These are phyloP conservation scores for Ploettnerulaceae sp. DNA, from an alignment of 2,329 filamentous ascomycete species.

Conservation along the genomic window DNA sequence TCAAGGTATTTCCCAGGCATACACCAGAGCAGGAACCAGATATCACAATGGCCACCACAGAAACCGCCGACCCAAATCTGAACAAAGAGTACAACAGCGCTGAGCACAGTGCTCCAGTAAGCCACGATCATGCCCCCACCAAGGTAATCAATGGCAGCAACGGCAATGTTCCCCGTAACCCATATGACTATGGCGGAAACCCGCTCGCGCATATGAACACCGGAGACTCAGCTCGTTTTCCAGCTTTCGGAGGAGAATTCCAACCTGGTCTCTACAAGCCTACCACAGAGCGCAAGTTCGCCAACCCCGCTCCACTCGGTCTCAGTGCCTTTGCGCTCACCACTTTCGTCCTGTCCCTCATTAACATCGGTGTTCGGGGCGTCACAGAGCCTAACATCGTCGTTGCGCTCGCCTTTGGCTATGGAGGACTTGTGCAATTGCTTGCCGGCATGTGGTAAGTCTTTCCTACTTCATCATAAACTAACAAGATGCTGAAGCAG, in stretches of 20 bases:
- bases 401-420: constrained; percentile 52
- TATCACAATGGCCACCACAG: constrained; percentile 25
- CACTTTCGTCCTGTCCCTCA: constrained; percentile 54
- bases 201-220: constrained; percentile 47
- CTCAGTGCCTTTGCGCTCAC: constrained; percentile 58
- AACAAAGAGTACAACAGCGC: constrained; percentile 25
- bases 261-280: constrained; percentile 54
- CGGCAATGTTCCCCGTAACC: neutral
- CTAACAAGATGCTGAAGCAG: neutral
- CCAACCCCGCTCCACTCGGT: constrained; percentile 56
- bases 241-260: constrained; percentile 55
- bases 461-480: neutral
- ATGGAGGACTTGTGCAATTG: constrained; percentile 64
- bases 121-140: constrained; percentile 21
- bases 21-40: constrained; percentile 8
- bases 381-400: constrained; percentile 48
- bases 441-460: constrained; percentile 63
- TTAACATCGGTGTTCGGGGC: constrained; percentile 49
- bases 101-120: constrained; percentile 2
- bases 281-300: constrained; percentile 48
- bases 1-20: too few relatives aligned
- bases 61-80: constrained; percentile 15
- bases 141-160: neutral
- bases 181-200: constrained; percentile 34
- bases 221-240: constrained; percentile 39